Evolutionary conservation across 1,139 yeast species (phyloP).

Genomic region (Candida anutae): DNA sequence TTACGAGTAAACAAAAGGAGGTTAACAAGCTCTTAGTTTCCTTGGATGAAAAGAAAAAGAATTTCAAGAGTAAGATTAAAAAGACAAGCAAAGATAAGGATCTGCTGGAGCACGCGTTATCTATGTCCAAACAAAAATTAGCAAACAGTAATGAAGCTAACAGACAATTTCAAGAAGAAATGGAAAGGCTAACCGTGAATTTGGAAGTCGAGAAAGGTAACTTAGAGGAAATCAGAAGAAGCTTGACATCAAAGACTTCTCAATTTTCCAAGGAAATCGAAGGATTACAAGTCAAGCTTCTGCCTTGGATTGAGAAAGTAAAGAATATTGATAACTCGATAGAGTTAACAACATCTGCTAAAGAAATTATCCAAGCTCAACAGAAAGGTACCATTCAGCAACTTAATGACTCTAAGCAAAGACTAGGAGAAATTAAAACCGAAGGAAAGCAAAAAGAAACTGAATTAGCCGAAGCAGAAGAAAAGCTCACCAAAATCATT

Average conservation of each 20-base stretch:
- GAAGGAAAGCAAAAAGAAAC: slow-evolving; percentile 49
- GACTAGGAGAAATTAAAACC: slow-evolving; percentile 40
- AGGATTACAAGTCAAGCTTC: slow-evolving; percentile 53
- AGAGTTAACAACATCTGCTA: slow-evolving; percentile 56
- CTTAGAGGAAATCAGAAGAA: slow-evolving; percentile 56
- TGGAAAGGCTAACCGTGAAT: slow-evolving; percentile 36
- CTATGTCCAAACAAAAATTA: slow-evolving; percentile 41
- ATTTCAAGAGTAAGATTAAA: slow-evolving; percentile 49
- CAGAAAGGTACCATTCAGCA: slow-evolving; percentile 36
- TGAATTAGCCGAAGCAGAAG: slow-evolving; percentile 31
- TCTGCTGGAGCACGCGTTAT: slow-evolving; percentile 25
- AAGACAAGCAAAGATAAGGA: slow-evolving; percentile 50
- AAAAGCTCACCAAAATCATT: slow-evolving; percentile 39
- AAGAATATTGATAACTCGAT: slow-evolving; percentile 61
- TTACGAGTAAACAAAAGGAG: slow-evolving; percentile 31
- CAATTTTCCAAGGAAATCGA: slow-evolving; percentile 58
- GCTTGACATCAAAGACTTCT: slow-evolving; percentile 67
- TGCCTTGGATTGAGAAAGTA: slow-evolving; percentile 77
- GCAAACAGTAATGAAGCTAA: slow-evolving; percentile 39
- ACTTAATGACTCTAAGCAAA: slow-evolving; percentile 37
- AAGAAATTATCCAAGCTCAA: slow-evolving; percentile 51
- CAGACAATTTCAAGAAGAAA: slow-evolving; percentile 29
- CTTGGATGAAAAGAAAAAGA: slow-evolving; percentile 67
- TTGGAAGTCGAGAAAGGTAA: slow-evolving; percentile 47
- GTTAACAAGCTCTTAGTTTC: slow-evolving; percentile 50